phyloP scores from a whole-genome alignment of 805 yeast species.

The Pichia paraexigua region DNA sequence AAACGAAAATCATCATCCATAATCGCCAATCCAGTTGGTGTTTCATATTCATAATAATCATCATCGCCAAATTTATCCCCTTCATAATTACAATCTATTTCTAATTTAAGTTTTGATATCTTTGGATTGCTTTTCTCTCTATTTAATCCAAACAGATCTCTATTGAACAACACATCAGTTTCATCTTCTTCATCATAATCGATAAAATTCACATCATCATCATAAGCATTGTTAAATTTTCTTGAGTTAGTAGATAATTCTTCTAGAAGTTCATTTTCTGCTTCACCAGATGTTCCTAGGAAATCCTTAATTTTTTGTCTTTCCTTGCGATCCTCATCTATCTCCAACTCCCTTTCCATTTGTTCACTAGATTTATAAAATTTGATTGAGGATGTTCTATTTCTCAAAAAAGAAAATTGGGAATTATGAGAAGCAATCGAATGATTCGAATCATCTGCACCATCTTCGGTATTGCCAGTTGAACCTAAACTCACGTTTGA shows the following conservation, averaged over 20 bases:
- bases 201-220: conserved; percentile 7
- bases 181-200: conserved; percentile 30
- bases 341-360: conserved; percentile 20
- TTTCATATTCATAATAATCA: not conserved
- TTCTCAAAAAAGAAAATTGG: conserved; percentile 25
- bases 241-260: conserved; percentile 8
- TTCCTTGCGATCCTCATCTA: conserved; percentile 8
- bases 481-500: not conserved
- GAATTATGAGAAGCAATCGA: conserved; percentile 19
- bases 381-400: conserved; percentile 29
- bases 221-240: conserved; percentile 1
- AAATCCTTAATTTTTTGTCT: conserved; percentile 5
- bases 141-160: conserved; percentile 27
- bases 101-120: not conserved
- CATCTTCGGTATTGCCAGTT: not conserved
- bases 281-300: conserved; percentile 11
- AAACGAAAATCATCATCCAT: not conserved
- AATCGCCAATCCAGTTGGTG: not conserved
- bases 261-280: conserved; percentile 20
- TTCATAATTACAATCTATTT: conserved; percentile 35
- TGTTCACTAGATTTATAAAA: conserved; percentile 31
- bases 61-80: not conserved
- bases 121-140: conserved; percentile 2
- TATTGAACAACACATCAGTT: conserved; percentile 31
- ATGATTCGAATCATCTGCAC: conserved; percentile 6